Conservation (phyloP, 148 eudicot species). For the Rhododendron williamsianum region DNA sequence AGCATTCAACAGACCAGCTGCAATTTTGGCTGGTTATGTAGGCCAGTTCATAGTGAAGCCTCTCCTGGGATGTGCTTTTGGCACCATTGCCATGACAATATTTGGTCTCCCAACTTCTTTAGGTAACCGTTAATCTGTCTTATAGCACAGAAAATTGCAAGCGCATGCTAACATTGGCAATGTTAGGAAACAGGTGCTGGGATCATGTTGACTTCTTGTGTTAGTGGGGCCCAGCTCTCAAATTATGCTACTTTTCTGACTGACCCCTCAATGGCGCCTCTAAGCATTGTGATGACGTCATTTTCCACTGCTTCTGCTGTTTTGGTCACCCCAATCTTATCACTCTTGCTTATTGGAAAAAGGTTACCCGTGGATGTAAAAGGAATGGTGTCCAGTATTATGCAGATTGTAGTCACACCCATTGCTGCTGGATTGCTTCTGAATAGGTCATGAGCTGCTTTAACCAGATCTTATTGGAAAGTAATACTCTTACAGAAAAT, state of each 20-base stretch:
- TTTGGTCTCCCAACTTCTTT: conserved; percentile 74
- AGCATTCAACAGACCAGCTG: conserved; percentile 79
- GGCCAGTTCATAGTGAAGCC: conserved; percentile 89
- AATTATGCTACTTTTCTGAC: conserved; percentile 92
- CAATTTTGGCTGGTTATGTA: conserved; percentile 74
- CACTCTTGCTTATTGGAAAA: conserved; percentile 82
- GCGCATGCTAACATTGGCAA: conserved; percentile 13
- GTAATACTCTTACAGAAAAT: not conserved
- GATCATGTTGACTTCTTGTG: conserved; percentile 90
- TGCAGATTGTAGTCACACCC: conserved; percentile 87
- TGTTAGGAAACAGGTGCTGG: conserved; percentile 68
- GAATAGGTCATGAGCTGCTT: conserved; percentile 50
- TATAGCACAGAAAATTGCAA: conserved; percentile 1
- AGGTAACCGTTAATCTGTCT: conserved; percentile 35
- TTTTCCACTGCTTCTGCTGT: conserved; percentile 90
- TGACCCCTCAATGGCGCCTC: conserved; percentile 89
- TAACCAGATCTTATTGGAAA: not conserved
- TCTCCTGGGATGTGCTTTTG: conserved; percentile 77
- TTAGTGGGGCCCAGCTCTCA: conserved; percentile 97
- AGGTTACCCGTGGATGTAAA: conserved; percentile 89
- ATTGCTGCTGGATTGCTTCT: conserved; percentile 77
- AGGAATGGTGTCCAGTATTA: conserved; percentile 86
- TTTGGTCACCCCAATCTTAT: conserved; percentile 77
- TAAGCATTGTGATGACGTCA: conserved; percentile 91
- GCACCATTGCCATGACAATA: conserved; percentile 58